Evolutionary conservation across 805 yeast genomes (phyloP).

Genomic region (Wickerhamomyces rabaulensis): DNA sequence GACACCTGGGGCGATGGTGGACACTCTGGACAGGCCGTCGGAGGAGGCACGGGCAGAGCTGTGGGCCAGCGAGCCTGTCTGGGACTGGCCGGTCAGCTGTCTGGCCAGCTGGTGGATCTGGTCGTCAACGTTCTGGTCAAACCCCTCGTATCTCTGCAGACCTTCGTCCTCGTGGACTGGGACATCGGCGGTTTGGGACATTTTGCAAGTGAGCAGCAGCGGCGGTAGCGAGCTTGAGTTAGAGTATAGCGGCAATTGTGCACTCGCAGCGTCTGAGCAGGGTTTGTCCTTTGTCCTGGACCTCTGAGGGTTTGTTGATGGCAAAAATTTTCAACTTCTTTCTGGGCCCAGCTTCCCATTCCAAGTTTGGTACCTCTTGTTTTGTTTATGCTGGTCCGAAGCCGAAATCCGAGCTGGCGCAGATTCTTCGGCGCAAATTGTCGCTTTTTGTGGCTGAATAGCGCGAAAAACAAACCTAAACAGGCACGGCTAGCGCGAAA

Average conservation of each 20-base stretch:
- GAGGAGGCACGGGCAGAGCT: not conserved
- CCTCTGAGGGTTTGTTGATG: not conserved
- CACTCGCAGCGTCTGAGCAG: not conserved
- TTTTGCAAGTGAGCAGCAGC: not conserved
- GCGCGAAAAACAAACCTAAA: too few species aligned
- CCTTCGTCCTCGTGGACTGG: not conserved
- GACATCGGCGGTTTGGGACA: not conserved
- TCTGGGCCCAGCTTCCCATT: not conserved
- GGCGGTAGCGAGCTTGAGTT: not conserved
- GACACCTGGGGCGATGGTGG: constrained; percentile 28
- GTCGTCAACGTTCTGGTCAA: constrained; percentile 22
- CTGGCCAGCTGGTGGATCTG: constrained; percentile 32
- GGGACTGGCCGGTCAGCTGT: constrained; percentile 26
- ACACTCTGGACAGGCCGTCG: constrained; percentile 1
- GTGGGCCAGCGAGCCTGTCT: not conserved
- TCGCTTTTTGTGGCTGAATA: too few species aligned
- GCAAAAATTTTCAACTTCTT: not conserved
- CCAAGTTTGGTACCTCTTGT: not conserved
- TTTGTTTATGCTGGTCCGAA: not conserved
- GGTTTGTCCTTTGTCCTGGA: not conserved
- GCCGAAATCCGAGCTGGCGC: not conserved
- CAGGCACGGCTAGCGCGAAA: too few species aligned
- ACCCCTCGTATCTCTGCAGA: constrained; percentile 20
- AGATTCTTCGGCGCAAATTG: not conserved
- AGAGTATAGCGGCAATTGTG: not conserved